Evolutionary conservation across 306 rosid genomes (phyloP), one percentile per base, ranked within the genome.

Genomic region (Cicer judaicum): DNA sequence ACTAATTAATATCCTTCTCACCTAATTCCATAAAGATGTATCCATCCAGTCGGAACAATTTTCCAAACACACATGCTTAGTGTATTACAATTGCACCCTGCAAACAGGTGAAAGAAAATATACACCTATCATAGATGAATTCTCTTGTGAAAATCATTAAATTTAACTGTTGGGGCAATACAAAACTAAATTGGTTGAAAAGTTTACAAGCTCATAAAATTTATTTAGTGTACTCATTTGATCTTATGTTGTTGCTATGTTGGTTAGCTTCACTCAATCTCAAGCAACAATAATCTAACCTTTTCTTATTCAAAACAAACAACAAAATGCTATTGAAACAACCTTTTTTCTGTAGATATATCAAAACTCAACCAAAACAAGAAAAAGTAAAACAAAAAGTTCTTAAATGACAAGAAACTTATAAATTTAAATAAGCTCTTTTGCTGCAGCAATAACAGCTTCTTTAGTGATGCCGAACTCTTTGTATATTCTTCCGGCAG

Each of bases 361-460:
- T 75, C 79, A 79, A 70, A 59, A 24, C 36, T 74, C 49, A 85
- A 48, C 75, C 70, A 56, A 41, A 52, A 56, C 21, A 13, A 71
- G 18, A 29, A 48, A 5, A 75, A 73, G 1, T 12, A 41, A 39
- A 42, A 64, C 14, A 18, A n/a, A 41, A 64, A 53, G 52, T 55
- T 69, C 56, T 73, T 24, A 77, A 78, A 79, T 34, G 66, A 83
- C 50, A 21, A 76, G 29, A 77, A 60, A 72, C 71, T 76, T 61
- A 24, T n/a, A 46, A 9, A 39, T 56, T 74, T 83, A 89, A 38
- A 57, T 50, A 70, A 92, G 76, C 85, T 80, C 64, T 78, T 89
- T 88, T 7, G 96, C 99, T 68, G 97, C 99, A 8, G 96, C 96
- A 84, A 95, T 63, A 56, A 95, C 99, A 72, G 99, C 98, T 75